Evolutionary conservation across 345 rosid species (phyloP), one percentile per base, ranked within the genome.

Genomic region (Moricandia moricandioides): DNA sequence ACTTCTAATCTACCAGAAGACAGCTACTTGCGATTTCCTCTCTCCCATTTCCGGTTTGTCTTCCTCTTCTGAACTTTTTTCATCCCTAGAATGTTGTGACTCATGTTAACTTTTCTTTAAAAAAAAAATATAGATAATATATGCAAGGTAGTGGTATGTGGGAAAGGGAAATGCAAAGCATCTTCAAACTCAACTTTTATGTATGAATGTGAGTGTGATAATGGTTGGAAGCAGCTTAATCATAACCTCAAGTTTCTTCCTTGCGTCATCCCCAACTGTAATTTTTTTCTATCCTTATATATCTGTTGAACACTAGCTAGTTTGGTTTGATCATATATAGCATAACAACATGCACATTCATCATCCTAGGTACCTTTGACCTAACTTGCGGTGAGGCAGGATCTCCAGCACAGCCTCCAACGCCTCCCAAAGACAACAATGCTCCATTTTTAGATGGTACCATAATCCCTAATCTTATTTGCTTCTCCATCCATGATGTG

Each of bases 211-310:
- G 87, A 85, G 18, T 91, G 96, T 77, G 86, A 86, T 0, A 31
- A 77, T 69, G 96, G 97, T n/a, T 93, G 98, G 98, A 91, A 72
- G 79, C 90, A 79, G 77, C 66, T 81, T 76, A 80, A 79, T 75
- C 56, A 49, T 54, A 1, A 72, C 37, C 77, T 78, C 91, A 84
- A 81, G 64, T 89, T 91, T 81, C 97, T 93, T 65, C 98, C 97
- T 59, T 93, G 98, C 85, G 66, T 89, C 74, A 59, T 80, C 26
- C 97, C 96, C 55, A 86, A 91, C 76, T 93, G 98, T 93, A 74
- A 78, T 67, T 13, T 74, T 74, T 74, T 74, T 24, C 73, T 81
- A 59, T 71, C 39, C 47, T 5, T 27, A 24, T 73, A 49, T 65
- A 63, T 71, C 62, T 70, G 39, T 33, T 57, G 8, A 56, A 14